A percentile compares a stretch with the other conserved stretches of the same genome.
Conservation (phyloP, 1,139 yeast genomes). For the Starmera stellimalicola region DNA sequence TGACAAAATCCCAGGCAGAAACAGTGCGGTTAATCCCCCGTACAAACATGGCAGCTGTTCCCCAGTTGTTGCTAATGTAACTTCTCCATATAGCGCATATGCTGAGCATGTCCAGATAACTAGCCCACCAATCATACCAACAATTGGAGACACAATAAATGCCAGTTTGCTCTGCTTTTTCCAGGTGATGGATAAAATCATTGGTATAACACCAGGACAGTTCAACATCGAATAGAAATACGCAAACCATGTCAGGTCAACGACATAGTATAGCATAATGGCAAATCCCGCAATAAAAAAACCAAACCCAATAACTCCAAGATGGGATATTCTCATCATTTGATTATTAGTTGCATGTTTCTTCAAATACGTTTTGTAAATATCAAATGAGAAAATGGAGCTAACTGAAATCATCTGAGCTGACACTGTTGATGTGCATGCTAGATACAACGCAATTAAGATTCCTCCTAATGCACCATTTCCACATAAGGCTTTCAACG, state of each 20-base stretch:
- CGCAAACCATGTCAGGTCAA: conserved; percentile 35
- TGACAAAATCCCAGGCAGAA: conserved; percentile 25
- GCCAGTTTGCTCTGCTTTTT: conserved; percentile 29
- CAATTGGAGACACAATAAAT: conserved; percentile 37
- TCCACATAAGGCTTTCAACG: conserved; percentile 40
- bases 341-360: conserved; percentile 39
- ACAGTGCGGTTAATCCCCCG: conserved; percentile 26
- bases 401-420: conserved; percentile 44
- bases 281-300: conserved; percentile 40
- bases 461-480: conserved; percentile 40
- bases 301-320: conserved; percentile 34
- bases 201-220: conserved; percentile 30
- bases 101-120: conserved; percentile 34
- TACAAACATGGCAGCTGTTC: conserved; percentile 28
- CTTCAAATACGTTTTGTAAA: conserved; percentile 37
- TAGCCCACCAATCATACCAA: conserved; percentile 37
- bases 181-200: conserved; percentile 28
- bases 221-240: conserved; percentile 28
- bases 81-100: conserved; percentile 15
- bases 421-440: conserved; percentile 44
- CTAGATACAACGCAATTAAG: conserved; percentile 37
- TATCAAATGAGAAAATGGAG: conserved; percentile 38
- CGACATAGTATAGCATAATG: conserved; percentile 41
- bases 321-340: conserved; percentile 35
- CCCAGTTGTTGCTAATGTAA: conserved; percentile 21